Base-by-base conservation (phyloP, 768 basidiomycete species). In the Leccinum pellstonianum region DNA sequence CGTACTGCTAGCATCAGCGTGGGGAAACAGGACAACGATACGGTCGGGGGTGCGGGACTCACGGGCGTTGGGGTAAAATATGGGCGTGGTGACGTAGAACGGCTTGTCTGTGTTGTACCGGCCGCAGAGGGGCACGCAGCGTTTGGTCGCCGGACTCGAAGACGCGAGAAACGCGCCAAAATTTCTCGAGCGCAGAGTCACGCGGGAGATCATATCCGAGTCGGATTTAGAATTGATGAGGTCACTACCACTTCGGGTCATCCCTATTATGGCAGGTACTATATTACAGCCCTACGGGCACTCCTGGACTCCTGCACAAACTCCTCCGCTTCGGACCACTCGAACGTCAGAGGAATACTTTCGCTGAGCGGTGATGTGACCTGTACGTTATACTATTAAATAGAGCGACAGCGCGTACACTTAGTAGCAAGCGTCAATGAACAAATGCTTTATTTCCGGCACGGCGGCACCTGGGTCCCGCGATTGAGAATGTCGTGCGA, bases 31-130 rank as follows among this genome's bases (percentile, higher is more conserved):
- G 25, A 33, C 5, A 23, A 23, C 5, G 5, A 19, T 11, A 5
- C 6, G 19, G 41, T 31, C 10, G 27, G 17, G 8, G 7, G 1
- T 25, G 46, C 37, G 27, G 23, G 23, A 53, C 70, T 63, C 50
- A 86, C 91, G 85, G 31, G 93, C 88, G 75, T 95, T 95, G 56
- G 93, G 93, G 70, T 97, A 95, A 74, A 95, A 97, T 69, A 96
- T 95, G 8, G 94, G 94, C 0, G 94, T 95, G 0, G 93, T 95
- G 33, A 93, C 77, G 69, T 91, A 95, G 79, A 84, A 94, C 14
- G 89, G 89, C 60, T 90, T 87, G 29, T 59, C 60, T 10, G 62
- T 50, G 27, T 31, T 68, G 59, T 64, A 49, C 29, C 63, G 59
- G 27, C 63, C 38, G 17, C 51, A 37, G 38, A 54, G 52, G 17